Evolutionary conservation across 129 eudicot species (phyloP).

Genomic region (Flaveria ramosissima): DNA sequence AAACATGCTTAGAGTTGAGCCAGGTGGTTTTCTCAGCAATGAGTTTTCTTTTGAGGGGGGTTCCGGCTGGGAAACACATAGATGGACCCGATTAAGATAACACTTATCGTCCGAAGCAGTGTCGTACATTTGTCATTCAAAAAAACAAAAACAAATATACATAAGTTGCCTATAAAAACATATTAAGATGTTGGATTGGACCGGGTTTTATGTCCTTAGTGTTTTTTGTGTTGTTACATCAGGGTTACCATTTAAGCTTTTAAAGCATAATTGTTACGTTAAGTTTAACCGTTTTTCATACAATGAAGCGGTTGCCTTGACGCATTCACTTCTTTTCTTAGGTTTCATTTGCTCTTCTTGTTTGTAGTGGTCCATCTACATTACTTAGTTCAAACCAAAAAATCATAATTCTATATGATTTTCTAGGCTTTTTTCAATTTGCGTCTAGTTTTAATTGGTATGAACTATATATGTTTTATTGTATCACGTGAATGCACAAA

Average conservation of each 20-base stretch:
- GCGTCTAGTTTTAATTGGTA: neutral
- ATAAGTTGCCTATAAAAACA: neutral
- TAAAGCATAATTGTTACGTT: conserved; percentile 44
- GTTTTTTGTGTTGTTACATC: conserved; percentile 59
- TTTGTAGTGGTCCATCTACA: conserved; percentile 52
- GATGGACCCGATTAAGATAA: no score
- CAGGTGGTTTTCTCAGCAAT: no score
- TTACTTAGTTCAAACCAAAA: conserved; percentile 11
- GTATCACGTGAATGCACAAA: neutral
- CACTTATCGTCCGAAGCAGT: no score
- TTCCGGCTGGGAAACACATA: no score
- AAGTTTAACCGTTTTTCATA: conserved; percentile 61
- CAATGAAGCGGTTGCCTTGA: conserved; percentile 45
- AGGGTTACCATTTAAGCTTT: conserved; percentile 60
- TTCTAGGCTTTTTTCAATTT: neutral
- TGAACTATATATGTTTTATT: neutral
- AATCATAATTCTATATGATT: neutral
- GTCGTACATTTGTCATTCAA: no score
- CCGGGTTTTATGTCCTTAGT: conserved; percentile 57
- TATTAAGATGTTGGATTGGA: conserved; percentile 24
- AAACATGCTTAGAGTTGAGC: no score
- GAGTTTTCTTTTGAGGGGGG: no score
- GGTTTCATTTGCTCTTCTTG: conserved; percentile 57
- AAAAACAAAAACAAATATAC: neutral
- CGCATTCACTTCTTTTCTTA: conserved; percentile 55